Conservation (phyloP, 176 grass and related monocot genomes). For the Chrysopogon serrulatus region DNA sequence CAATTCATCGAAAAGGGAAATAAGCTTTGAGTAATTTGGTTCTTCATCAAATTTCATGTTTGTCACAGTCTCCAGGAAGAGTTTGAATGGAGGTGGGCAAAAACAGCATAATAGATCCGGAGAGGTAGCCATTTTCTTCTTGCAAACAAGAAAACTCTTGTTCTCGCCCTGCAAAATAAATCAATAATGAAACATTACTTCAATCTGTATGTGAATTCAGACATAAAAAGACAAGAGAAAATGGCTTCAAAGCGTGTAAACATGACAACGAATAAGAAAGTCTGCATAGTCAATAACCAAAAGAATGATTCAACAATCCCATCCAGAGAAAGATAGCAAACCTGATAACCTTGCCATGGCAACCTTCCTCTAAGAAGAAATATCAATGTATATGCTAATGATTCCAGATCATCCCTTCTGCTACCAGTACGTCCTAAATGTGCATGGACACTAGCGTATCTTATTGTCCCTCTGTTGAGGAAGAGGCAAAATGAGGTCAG, state of each 20-base stretch:
- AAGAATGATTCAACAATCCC: not conserved
- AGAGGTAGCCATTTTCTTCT: constrained; percentile 99
- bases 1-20: constrained; percentile 91
- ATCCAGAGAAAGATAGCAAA: constrained; percentile 29
- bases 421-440: constrained; percentile 97
- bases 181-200: constrained; percentile 7
- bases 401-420: constrained; percentile 98
- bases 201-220: constrained; percentile 1
- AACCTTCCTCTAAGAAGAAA: constrained; percentile 96
- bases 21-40: constrained; percentile 91
- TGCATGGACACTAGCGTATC: constrained; percentile 98
- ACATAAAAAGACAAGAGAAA: not conserved
- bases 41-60: constrained; percentile 99
- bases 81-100: constrained; percentile 82
- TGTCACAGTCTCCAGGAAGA: constrained; percentile 86
- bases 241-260: constrained; percentile 1
- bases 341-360: constrained; percentile 99
- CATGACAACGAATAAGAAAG: constrained; percentile 14
- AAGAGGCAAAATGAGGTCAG: constrained; percentile 11
- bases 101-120: constrained; percentile 88
- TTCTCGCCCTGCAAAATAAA: constrained; percentile 87
- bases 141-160: constrained; percentile 98
- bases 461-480: constrained; percentile 83
- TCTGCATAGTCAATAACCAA: not conserved
- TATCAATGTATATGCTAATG: constrained; percentile 88